Conservation (phyloP, 768 basidiomycete genomes). For the Russula sp. region DNA sequence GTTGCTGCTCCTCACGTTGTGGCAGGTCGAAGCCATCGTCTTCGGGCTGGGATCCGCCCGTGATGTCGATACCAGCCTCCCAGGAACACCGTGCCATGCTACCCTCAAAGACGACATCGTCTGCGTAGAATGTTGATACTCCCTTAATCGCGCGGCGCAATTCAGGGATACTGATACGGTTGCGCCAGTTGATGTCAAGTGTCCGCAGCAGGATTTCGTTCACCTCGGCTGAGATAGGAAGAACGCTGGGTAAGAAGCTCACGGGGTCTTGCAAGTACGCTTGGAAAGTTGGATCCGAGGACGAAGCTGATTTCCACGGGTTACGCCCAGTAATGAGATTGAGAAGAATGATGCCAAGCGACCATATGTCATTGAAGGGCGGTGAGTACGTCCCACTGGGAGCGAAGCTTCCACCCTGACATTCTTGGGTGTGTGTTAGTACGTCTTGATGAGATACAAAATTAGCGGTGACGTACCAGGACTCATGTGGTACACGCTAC, state of each 20-base stretch:
- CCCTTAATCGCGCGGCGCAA: conserved; percentile 50
- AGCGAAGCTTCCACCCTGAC: conserved; percentile 69
- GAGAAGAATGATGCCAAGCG: conserved; percentile 90
- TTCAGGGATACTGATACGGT: conserved; percentile 33
- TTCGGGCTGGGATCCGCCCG: conserved; percentile 39
- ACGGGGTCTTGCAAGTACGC: conserved; percentile 72
- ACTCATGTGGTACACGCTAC: conserved; percentile 98
- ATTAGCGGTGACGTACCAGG: conserved; percentile 52
- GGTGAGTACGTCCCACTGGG: conserved; percentile 72
- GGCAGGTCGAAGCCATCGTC: conserved; percentile 38
- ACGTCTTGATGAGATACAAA: conserved; percentile 15
- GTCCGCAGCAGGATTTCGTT: conserved; percentile 29
- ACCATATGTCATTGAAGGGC: conserved; percentile 91
- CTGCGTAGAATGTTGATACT: conserved; percentile 60
- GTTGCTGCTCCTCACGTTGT: conserved; percentile 42
- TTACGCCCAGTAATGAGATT: conserved; percentile 94
- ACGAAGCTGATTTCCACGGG: conserved; percentile 88
- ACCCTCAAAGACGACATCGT: conserved; percentile 71
- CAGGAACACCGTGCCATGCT: conserved; percentile 73
- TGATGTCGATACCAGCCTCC: conserved; percentile 62
- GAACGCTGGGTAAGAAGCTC: conserved; percentile 65
- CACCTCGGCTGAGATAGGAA: conserved; percentile 33
- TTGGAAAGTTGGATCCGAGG: conserved; percentile 81
- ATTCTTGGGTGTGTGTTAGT: conserved; percentile 50
- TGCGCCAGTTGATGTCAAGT: conserved; percentile 32